Conservation (phyloP, 345 rosid genomes). For the Dovyalis caffra region DNA sequence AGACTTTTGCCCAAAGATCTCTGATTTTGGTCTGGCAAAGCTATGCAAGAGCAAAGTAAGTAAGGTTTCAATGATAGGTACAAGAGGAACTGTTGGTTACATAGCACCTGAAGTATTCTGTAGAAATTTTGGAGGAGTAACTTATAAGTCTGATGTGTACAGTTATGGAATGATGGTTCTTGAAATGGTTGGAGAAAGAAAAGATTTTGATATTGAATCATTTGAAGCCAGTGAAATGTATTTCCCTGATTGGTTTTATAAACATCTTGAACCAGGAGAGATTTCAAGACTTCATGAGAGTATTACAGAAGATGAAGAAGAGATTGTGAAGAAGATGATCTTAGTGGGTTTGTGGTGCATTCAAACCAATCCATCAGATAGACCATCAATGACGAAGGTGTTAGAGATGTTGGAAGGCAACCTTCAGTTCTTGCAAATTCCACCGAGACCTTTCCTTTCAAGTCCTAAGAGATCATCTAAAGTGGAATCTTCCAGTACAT, state of each 20-base stretch:
- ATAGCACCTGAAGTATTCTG: constrained; percentile 24
- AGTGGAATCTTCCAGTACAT: neutral
- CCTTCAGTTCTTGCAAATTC: constrained; percentile 17
- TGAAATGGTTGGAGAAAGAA: constrained; percentile 3
- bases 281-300: neutral
- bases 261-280: constrained; percentile 2
- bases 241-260: constrained; percentile 10
- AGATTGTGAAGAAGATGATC: constrained; percentile 1
- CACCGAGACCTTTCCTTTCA: constrained; percentile 11
- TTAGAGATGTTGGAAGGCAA: constrained; percentile 22
- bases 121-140: constrained; percentile 5
- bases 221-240: neutral
- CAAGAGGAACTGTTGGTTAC: constrained; percentile 23
- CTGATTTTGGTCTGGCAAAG: constrained; percentile 26
- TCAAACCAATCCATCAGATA: constrained; percentile 14
- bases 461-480: neutral
- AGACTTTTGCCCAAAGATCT: constrained; percentile 18
- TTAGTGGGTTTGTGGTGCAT: constrained; percentile 31
- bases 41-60: constrained; percentile 18
- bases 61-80: constrained; percentile 9
- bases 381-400: constrained; percentile 28
- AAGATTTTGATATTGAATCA: neutral
- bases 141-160: constrained; percentile 22
- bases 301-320: constrained; percentile 11
- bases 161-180: constrained; percentile 18